These are phyloP conservation scores for Syzygium aqueum DNA, from an alignment of 345 rosid species.

Conservation along the genomic window DNA sequence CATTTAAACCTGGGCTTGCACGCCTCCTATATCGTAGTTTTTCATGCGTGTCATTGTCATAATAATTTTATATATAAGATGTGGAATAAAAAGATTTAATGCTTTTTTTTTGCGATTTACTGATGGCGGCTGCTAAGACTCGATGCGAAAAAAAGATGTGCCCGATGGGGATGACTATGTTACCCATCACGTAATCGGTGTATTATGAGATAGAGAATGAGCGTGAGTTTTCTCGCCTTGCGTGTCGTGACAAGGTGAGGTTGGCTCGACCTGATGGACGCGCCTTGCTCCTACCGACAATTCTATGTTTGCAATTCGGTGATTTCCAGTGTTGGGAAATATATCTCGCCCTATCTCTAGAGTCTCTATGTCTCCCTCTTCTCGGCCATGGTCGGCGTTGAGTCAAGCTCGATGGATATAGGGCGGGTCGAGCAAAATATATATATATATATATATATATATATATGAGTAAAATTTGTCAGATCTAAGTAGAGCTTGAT, in stretches of 20 bases:
- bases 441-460: neutral
- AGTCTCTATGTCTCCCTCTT: too few relatives aligned
- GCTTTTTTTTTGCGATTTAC: neutral
- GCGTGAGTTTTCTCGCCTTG: too few relatives aligned
- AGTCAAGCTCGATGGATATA: neutral
- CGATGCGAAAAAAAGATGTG: neutral
- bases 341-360: too few relatives aligned
- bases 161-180: neutral
- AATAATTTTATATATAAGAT: too few relatives aligned
- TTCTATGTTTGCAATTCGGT: neutral
- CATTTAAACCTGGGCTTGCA: neutral
- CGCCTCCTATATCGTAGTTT: neutral
- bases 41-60: neutral
- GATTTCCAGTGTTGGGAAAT: neutral
- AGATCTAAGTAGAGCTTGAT: fast-evolving
- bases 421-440: fast-evolving
- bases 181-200: neutral
- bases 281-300: neutral
- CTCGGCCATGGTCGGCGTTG: too few relatives aligned
- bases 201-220: too few relatives aligned
- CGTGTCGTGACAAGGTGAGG: neutral
- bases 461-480: neutral
- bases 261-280: neutral
- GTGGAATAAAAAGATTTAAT: neutral
- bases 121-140: neutral